Percentiles rank a stretch among this genome's conserved stretches.
Conservation (phyloP, 2,329 filamentous ascomycete genomes). For the Pseudogymnoascus sp. region DNA sequence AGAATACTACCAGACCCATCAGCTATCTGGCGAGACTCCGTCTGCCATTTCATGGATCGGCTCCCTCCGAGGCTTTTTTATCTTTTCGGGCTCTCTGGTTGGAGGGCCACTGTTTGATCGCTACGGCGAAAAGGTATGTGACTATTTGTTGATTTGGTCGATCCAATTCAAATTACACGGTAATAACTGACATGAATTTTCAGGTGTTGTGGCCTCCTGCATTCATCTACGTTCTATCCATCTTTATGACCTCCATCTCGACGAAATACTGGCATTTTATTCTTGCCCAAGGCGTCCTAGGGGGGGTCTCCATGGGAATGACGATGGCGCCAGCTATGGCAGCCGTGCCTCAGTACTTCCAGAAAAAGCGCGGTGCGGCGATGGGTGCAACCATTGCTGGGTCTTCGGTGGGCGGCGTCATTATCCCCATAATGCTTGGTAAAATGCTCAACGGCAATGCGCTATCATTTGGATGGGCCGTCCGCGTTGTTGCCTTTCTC, state of each 20-base stretch:
- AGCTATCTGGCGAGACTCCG: constrained; percentile 40
- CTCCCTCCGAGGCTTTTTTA: constrained; percentile 46
- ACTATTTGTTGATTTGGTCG: neutral
- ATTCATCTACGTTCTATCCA: constrained; percentile 50
- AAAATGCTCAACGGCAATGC: constrained; percentile 38
- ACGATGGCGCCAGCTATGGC: constrained; percentile 39
- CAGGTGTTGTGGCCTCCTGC: constrained; percentile 44
- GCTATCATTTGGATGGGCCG: constrained; percentile 12
- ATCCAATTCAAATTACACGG: constrained; percentile 2
- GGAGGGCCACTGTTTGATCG: constrained; percentile 54
- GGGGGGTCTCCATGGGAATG: constrained; percentile 38
- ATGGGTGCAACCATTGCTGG: constrained; percentile 43
- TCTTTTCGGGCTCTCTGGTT: constrained; percentile 45
- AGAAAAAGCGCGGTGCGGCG: constrained; percentile 40
- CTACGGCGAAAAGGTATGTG: constrained; percentile 46
- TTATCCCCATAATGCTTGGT: constrained; percentile 55
- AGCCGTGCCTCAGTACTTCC: constrained; percentile 41
- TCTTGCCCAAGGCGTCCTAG: constrained; percentile 40
- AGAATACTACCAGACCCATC: constrained; percentile 46
- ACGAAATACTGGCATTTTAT: constrained; percentile 48
- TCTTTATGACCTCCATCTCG: constrained; percentile 57
- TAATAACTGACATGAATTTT: neutral
- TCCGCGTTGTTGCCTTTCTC: constrained; percentile 17
- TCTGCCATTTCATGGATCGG: constrained; percentile 54
- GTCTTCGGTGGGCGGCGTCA: constrained; percentile 45